Evolutionary conservation across 768 basidiomycete genomes (phyloP).

Genomic region (Mycena vulgaris): DNA sequence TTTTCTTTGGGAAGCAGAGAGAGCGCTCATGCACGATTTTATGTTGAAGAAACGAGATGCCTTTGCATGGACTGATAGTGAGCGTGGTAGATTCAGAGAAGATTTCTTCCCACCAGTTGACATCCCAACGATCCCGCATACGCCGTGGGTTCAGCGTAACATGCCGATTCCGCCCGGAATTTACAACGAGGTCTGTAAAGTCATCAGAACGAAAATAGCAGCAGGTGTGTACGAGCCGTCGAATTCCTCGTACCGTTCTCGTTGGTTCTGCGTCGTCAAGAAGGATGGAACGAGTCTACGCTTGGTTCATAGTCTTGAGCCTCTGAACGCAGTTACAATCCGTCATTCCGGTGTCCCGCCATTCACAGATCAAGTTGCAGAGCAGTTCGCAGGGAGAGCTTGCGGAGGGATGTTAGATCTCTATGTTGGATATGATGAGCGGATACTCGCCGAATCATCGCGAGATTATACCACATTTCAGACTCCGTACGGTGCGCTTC

Average conservation of each 20-base stretch:
- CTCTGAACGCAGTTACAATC: not conserved
- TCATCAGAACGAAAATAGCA: slow-evolving; percentile 53
- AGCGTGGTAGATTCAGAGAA: slow-evolving; percentile 14
- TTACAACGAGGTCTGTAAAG: slow-evolving; percentile 47
- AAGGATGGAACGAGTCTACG: not conserved
- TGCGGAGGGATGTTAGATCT: slow-evolving; percentile 49
- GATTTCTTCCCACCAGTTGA: slow-evolving; percentile 22
- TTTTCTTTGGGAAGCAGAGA: slow-evolving; percentile 28
- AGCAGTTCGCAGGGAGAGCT: slow-evolving; percentile 41
- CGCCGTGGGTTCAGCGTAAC: slow-evolving; percentile 23
- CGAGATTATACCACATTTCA: slow-evolving; percentile 59
- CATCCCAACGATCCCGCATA: slow-evolving; percentile 38
- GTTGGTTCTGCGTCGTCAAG: slow-evolving; percentile 56
- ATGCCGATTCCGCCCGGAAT: slow-evolving; percentile 53
- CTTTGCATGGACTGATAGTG: slow-evolving; percentile 35
- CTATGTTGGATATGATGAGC: slow-evolving; percentile 55
- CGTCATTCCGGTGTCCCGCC: slow-evolving; percentile 18
- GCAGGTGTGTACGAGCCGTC: slow-evolving; percentile 46
- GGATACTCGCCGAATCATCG: slow-evolving; percentile 44
- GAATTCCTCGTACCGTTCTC: slow-evolving; percentile 51
- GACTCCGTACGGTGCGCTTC: slow-evolving; percentile 48
- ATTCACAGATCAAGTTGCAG: slow-evolving; percentile 52
- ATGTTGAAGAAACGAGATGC: not conserved
- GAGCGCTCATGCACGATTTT: slow-evolving; percentile 8
- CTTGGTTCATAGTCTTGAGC: not conserved